Evolutionary conservation across 2,329 filamentous ascomycete species (phyloP).

Genomic region (Fusarium albidum): DNA sequence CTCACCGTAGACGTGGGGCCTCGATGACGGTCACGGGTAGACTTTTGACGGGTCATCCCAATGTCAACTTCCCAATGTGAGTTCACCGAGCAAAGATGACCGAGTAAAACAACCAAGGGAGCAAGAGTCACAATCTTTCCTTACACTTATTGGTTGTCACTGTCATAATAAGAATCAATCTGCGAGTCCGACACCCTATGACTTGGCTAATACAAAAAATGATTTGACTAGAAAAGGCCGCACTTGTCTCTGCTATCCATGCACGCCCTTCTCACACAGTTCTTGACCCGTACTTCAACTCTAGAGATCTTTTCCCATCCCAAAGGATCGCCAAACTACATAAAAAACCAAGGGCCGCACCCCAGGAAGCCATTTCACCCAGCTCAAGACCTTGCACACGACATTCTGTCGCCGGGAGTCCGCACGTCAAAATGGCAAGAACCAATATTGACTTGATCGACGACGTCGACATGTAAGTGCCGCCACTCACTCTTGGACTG

Average conservation of each 20-base stretch:
- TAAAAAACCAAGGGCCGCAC: neutral
- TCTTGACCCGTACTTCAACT: neutral
- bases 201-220: neutral
- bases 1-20: slow-evolving; percentile 16
- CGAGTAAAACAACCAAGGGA: neutral
- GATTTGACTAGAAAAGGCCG: slow-evolving; percentile 15
- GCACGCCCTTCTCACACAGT: neutral
- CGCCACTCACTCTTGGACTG: neutral
- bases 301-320: neutral
- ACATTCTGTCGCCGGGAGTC: neutral
- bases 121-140: neutral
- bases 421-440: slow-evolving; percentile 32
- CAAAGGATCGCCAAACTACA: neutral
- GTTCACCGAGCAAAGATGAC: slow-evolving; percentile 12
- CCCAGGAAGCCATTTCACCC: neutral
- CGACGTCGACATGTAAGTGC: slow-evolving; percentile 37
- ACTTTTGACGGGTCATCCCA: neutral
- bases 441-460: slow-evolving; percentile 39
- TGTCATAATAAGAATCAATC: neutral
- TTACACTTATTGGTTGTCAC: neutral
- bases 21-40: neutral
- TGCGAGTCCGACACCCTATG: neutral
- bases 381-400: too few species aligned
- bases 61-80: neutral
- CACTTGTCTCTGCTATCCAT: neutral